These are phyloP conservation scores for Dendrobium nobile DNA, from an alignment of 106 monocot species.

Conservation along the genomic window DNA sequence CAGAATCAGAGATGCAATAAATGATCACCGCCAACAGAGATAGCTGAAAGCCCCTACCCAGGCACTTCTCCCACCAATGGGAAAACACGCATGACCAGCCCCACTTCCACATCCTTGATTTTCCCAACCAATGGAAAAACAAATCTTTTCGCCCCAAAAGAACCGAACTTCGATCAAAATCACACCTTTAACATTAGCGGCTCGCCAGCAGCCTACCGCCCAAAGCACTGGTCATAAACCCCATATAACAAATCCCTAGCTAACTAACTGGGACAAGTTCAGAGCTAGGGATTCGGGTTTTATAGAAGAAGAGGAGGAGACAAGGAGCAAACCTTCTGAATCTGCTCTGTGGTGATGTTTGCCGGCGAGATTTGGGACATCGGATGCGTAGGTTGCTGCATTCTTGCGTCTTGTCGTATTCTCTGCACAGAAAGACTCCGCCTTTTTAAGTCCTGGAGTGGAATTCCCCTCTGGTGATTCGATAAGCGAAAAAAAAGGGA, in stretches of 20 bases:
- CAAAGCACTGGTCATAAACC: neutral
- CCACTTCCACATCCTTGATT: neutral
- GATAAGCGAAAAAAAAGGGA: neutral
- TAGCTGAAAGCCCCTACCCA: neutral
- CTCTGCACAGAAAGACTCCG: neutral
- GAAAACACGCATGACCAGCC: neutral
- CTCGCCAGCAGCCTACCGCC: neutral
- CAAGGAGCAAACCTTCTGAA: constrained; percentile 29
- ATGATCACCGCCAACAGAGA: neutral
- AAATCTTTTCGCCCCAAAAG: neutral
- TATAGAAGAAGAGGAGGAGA: neutral
- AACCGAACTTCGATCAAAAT: neutral
- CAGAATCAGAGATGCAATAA: neutral
- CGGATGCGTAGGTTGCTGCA: constrained; percentile 17
- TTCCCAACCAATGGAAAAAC: neutral
- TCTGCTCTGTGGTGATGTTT: constrained; percentile 39
- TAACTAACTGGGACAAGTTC: neutral
- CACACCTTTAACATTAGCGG: neutral
- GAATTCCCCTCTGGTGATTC: neutral
- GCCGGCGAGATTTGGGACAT: constrained; percentile 16
- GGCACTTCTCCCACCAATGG: neutral
- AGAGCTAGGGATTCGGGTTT: neutral
- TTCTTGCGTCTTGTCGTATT: neutral
- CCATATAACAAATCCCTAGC: neutral
- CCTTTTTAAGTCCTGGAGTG: neutral